Evolutionary conservation across 441 rosid genomes (phyloP).

Genomic region (Caryocar brasiliense): DNA sequence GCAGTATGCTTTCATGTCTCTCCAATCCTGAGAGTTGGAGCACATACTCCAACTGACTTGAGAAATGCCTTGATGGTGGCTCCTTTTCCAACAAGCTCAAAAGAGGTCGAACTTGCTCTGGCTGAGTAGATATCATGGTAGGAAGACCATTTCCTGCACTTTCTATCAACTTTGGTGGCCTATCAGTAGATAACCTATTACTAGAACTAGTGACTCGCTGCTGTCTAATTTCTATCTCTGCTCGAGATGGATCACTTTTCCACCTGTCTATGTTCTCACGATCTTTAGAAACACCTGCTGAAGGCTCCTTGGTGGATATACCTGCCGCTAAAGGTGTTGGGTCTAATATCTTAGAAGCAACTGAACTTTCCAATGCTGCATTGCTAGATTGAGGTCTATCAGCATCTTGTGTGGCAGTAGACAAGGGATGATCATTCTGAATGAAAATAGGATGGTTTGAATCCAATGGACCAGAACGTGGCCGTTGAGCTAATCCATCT

Average conservation of each 20-base stretch:
- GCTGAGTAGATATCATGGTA: conserved; percentile 29
- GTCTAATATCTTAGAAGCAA: conserved; percentile 28
- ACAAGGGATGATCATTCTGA: conserved; percentile 41
- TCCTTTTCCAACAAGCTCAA: conserved; percentile 97
- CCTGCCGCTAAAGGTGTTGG: conserved; percentile 20
- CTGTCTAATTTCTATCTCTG: conserved; percentile 46
- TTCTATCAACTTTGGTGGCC: conserved; percentile 61
- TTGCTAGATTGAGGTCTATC: conserved; percentile 61
- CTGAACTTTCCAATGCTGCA: conserved; percentile 35
- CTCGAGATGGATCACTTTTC: conserved; percentile 35
- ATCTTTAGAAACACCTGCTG: conserved; percentile 23
- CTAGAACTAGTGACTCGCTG: conserved; percentile 37
- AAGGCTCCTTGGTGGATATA: conserved; percentile 24
- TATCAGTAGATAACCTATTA: conserved; percentile 58
- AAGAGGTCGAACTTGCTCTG: conserved; percentile 91
- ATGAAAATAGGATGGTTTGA: conserved; percentile 40
- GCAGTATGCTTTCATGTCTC: conserved; percentile 78
- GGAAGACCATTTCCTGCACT: conserved; percentile 53
- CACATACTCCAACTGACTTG: conserved; percentile 85
- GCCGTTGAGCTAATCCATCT: conserved; percentile 52
- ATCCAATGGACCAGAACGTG: conserved; percentile 69
- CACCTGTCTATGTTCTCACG: conserved; percentile 32
- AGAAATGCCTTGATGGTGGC: conserved; percentile 76
- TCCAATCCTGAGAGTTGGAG: conserved; percentile 72
- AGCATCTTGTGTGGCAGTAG: conserved; percentile 35